These are phyloP conservation scores for Geotrichum reessii DNA, from an alignment of 1,139 yeast genomes.

Conservation along the genomic window DNA sequence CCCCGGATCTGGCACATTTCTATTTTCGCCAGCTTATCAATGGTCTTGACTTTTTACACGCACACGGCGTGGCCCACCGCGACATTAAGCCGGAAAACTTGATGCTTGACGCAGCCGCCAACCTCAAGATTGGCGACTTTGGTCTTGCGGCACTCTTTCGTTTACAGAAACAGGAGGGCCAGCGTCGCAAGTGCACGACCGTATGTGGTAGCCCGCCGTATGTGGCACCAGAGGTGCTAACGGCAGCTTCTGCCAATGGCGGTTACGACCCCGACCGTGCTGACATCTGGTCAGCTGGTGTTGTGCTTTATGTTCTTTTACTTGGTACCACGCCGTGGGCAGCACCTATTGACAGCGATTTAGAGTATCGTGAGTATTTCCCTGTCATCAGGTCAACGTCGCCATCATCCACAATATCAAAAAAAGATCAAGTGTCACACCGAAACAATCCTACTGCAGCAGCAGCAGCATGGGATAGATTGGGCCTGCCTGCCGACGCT, in stretches of 20 bases:
- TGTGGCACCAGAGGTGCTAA: conserved; percentile 62
- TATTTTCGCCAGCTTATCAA: conserved; percentile 58
- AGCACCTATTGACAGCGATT: conserved; percentile 48
- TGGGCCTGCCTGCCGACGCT: conserved; percentile 40
- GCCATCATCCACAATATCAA: neutral
- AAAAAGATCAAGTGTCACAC: neutral
- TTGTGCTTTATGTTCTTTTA: conserved; percentile 49
- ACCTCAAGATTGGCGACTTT: conserved; percentile 61
- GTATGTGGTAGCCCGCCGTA: conserved; percentile 59
- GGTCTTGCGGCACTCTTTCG: conserved; percentile 58
- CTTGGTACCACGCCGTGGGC: conserved; percentile 54
- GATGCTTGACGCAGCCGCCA: conserved; percentile 61
- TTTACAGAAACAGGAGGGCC: conserved; percentile 47
- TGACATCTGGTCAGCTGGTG: conserved; percentile 64
- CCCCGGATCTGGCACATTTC: conserved; percentile 59
- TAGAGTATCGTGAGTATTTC: conserved; percentile 39
- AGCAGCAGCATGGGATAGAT: conserved; percentile 45
- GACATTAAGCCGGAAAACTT: conserved; percentile 89
- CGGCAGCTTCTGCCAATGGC: neutral
- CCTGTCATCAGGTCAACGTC: neutral
- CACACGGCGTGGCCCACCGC: conserved; percentile 73
- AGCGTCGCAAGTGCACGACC: conserved; percentile 48
- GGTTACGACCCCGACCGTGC: conserved; percentile 48
- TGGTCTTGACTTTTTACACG: conserved; percentile 56
- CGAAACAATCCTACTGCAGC: conserved; percentile 29